Percentiles rank a stretch among this genome's conserved stretches.
Conservation (phyloP, 192 early-diverging fungal genomes). For the Entomortierella parvispora region DNA sequence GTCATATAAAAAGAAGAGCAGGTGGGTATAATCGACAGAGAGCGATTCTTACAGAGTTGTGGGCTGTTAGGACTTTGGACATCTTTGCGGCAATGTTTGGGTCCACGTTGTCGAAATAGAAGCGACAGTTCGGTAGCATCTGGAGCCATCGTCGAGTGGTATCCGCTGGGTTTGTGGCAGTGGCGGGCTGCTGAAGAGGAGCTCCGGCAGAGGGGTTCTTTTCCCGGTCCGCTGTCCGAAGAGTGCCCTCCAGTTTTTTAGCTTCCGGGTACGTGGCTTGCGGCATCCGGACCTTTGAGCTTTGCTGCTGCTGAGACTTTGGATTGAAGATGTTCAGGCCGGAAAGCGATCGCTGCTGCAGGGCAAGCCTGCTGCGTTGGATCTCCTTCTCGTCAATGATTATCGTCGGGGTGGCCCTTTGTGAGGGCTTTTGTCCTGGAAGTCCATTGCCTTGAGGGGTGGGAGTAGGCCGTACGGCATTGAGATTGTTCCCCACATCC, state of each 20-base stretch:
- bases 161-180: neutral
- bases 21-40: no score
- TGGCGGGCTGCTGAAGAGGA: neutral
- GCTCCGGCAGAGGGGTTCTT: no score
- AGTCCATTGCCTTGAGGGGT: no score
- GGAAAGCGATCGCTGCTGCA: constrained; percentile 13
- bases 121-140: constrained; percentile 21
- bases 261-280: neutral
- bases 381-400: constrained; percentile 6
- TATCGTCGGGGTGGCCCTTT: no score
- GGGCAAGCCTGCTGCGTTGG: constrained; percentile 6
- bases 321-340: neutral
- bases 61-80: constrained; percentile 7
- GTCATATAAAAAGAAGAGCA: no score
- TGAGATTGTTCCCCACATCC: neutral
- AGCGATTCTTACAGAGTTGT: constrained; percentile 14
- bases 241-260: constrained; percentile 1
- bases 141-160: neutral
- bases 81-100: neutral
- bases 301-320: neutral
- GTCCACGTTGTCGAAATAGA: constrained; percentile 36
- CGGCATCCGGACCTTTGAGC: neutral
- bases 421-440: no score
- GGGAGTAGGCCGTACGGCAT: no score
- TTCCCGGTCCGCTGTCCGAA: no score